Conservation (phyloP, 2,329 filamentous ascomycete species). For the Aspergillus sp. region DNA sequence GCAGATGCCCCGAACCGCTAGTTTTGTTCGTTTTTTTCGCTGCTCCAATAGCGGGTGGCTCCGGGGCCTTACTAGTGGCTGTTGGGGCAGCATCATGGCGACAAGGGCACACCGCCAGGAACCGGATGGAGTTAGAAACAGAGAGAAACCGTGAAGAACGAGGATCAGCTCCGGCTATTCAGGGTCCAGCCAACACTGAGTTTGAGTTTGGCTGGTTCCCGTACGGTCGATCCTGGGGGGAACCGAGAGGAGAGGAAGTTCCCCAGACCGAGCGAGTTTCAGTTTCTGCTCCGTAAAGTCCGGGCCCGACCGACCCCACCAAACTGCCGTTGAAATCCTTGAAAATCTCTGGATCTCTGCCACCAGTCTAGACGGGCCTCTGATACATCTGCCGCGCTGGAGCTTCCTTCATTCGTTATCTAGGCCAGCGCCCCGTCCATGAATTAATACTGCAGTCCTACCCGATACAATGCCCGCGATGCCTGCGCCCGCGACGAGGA, state of each 20-base stretch:
- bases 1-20: constrained; percentile 12
- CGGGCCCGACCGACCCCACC: no score
- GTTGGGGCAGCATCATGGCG: constrained; percentile 1
- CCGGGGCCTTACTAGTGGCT: constrained; percentile 6
- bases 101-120: constrained; percentile 9
- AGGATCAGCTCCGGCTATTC: not conserved
- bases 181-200: not conserved
- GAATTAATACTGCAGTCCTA: constrained; percentile 3
- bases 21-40: not conserved
- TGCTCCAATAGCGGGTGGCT: constrained; percentile 14
- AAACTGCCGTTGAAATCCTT: no score
- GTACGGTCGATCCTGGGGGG: no score
- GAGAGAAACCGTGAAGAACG: not conserved
- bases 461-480: constrained; percentile 38
- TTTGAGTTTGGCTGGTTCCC: no score
- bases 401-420: not conserved
- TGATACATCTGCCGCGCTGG: not conserved
- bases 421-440: not conserved
- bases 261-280: no score
- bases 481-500: constrained; percentile 42
- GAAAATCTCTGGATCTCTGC: no score
- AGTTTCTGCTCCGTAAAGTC: no score
- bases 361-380: not conserved
- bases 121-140: not conserved
- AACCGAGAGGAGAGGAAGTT: no score